Base-by-base conservation (phyloP, 345 rosid species). In the Aquilaria malaccensis region DNA sequence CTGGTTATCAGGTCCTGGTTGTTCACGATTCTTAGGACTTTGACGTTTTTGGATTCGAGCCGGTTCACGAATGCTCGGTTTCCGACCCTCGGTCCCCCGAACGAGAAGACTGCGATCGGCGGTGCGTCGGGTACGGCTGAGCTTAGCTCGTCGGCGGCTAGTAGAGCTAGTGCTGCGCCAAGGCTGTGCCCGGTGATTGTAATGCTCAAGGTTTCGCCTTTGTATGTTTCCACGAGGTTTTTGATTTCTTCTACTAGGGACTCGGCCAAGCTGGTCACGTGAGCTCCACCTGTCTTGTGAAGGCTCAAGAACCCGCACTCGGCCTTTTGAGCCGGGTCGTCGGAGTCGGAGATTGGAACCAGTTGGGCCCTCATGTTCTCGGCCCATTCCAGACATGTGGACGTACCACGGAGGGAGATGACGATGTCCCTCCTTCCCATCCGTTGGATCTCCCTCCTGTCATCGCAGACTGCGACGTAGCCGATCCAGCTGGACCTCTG, bases 351-450 rank as follows among this genome's bases (percentile, higher is more conserved):
- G 11, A 79, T 64, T 1, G 72, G 66, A 60, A 82, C 88, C 0
- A 84, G 67, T 50, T 85, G 79, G 62, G 88, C 83, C 48, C 96
- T 72, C 33, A 94, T 61, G 55, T 94, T 89, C 76, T 94, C 97
- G 0, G 96, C 95, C 99, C 99, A 94, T 47, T 94, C 99, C 10
- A 89, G 87, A 45, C 95, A 94, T 45, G 99, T 94, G 30, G 96
- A 60, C 0, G 97, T 94, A n/a, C 99, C 99, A 0, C 99, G 96
- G 10, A 94, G 70, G 2, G 97, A 88, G 65, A 94, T 87, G n/a
- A 89, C 85, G 1, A 94, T 88, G 50, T 94, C 97, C 45, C 99
- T 78, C 69, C 99, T 80, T 0, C 97, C 97, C 97, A 94, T 84
- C 68, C 99, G 87, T 64, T 83, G 92, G 79, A 89, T 87, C 80